Conservation (phyloP, 306 rosid genomes). For the Prunus davidiana region DNA sequence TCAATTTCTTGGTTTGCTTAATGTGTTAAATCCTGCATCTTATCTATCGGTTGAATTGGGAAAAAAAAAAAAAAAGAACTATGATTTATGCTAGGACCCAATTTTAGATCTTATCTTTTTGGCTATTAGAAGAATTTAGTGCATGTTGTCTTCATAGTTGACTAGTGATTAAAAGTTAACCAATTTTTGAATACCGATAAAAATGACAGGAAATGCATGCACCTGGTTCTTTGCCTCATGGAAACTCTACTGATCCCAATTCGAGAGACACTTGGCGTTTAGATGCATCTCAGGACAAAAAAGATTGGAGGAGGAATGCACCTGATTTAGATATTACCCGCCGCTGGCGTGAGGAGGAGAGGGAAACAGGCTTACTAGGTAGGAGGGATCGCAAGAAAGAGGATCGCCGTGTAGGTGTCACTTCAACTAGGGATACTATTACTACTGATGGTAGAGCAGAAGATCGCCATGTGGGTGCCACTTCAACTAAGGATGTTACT, state of each 20-base stretch:
- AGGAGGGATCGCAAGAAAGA: constrained; percentile 70
- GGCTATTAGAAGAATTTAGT: background rate
- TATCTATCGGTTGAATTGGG: background rate
- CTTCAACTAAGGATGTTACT: constrained; percentile 30
- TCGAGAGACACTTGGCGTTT: constrained; percentile 58
- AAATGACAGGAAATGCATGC: constrained; percentile 24
- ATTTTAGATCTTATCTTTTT: background rate
- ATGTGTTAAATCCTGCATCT: background rate
- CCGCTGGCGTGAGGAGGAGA: constrained; percentile 87
- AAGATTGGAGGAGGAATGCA: constrained; percentile 56
- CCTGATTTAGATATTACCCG: constrained; percentile 55
- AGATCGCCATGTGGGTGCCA: constrained; percentile 52
- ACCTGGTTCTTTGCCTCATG: constrained; percentile 40
- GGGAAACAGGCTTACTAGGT: constrained; percentile 69
- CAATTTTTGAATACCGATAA: background rate
- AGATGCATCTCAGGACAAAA: constrained; percentile 68
- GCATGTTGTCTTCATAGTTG: background rate
- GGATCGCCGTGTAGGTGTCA: constrained; percentile 54
- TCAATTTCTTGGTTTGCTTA: background rate
- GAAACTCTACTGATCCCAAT: constrained; percentile 47
- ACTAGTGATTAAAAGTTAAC: background rate
- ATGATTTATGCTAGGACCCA: background rate
- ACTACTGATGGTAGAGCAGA: constrained; percentile 48
- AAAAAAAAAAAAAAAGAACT: background rate
- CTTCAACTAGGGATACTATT: constrained; percentile 32